Conservation (phyloP, 768 basidiomycete genomes). For the Dioszegia hungarica region DNA sequence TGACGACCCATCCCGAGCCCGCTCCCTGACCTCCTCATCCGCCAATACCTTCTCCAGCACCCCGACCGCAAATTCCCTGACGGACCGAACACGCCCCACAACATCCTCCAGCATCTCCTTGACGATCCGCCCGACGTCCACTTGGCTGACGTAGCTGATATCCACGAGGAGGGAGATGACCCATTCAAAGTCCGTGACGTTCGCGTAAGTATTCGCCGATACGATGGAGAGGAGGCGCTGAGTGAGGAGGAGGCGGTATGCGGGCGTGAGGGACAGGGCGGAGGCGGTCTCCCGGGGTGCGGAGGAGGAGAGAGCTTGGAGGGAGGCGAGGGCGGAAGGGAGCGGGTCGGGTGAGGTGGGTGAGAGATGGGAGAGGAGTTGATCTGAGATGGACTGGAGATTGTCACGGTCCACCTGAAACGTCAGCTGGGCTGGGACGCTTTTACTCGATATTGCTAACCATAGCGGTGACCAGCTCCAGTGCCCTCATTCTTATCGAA, state of each 20-base stretch:
- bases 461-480: conserved; percentile 91
- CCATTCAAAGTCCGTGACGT: conserved; percentile 93
- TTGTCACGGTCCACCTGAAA: conserved; percentile 73
- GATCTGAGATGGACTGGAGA: conserved; percentile 82
- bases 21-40: conserved; percentile 67
- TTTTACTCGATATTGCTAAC: too few species aligned
- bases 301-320: conserved; percentile 58
- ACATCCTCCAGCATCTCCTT: conserved; percentile 82
- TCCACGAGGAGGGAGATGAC: conserved; percentile 92
- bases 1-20: conserved; percentile 64
- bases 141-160: conserved; percentile 78
- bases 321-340: conserved; percentile 27
- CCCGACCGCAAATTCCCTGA: conserved; percentile 72
- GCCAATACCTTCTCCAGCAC: conserved; percentile 74
- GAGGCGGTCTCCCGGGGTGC: conserved; percentile 52
- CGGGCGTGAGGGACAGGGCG: conserved; percentile 59
- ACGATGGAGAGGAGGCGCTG: conserved; percentile 81
- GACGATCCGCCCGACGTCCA: conserved; percentile 70
- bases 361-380: conserved; percentile 81
- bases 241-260: conserved; percentile 78
- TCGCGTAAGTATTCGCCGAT: conserved; percentile 74
- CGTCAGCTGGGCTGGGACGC: too few species aligned
- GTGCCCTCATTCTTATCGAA: conserved; percentile 89
- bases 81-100: conserved; percentile 69
- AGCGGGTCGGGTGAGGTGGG: conserved; percentile 52